A percentile compares a stretch with the other conserved stretches of the same genome.
Conservation (phyloP, 345 rosid genomes). For the Passiflora organensis region DNA sequence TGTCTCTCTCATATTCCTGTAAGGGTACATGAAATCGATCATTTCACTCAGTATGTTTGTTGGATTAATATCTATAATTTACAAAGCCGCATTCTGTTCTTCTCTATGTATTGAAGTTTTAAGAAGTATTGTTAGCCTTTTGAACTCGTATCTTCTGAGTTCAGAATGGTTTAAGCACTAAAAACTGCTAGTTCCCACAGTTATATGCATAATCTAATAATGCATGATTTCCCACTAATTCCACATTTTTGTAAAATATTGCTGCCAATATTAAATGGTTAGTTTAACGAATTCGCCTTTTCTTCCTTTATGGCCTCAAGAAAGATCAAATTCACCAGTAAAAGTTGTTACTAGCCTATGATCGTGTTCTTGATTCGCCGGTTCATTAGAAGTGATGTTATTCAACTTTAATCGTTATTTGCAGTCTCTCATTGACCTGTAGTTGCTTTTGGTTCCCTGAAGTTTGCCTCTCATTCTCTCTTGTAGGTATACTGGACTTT, state of each 20-base stretch:
- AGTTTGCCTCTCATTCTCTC: slow-evolving; percentile 3
- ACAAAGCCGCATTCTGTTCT: background rate
- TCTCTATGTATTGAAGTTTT: background rate
- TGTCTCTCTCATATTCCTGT: background rate
- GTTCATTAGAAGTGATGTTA: background rate
- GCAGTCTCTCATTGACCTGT: background rate
- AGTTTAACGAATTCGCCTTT: background rate
- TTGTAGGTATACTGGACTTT: slow-evolving; percentile 79
- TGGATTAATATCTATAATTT: too few relatives aligned
- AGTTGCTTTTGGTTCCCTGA: background rate
- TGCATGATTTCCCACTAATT: background rate
- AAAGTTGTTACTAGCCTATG: background rate
- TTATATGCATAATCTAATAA: background rate
- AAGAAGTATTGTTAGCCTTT: background rate
- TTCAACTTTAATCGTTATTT: slow-evolving; percentile 3
- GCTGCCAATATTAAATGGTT: slow-evolving; percentile 1
- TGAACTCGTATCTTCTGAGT: background rate
- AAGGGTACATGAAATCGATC: too few relatives aligned
- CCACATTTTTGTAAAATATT: background rate
- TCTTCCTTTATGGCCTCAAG: background rate
- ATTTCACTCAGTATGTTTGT: too few relatives aligned
- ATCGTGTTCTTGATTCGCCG: background rate
- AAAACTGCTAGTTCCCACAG: background rate
- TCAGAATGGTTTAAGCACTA: background rate
- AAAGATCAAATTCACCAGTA: background rate